A percentile compares a stretch with the other conserved stretches of the same genome.
Evolutionary conservation across 108 stramenopile species (phyloP).

Genomic region (Pseudonitzschia multiseries): DNA sequence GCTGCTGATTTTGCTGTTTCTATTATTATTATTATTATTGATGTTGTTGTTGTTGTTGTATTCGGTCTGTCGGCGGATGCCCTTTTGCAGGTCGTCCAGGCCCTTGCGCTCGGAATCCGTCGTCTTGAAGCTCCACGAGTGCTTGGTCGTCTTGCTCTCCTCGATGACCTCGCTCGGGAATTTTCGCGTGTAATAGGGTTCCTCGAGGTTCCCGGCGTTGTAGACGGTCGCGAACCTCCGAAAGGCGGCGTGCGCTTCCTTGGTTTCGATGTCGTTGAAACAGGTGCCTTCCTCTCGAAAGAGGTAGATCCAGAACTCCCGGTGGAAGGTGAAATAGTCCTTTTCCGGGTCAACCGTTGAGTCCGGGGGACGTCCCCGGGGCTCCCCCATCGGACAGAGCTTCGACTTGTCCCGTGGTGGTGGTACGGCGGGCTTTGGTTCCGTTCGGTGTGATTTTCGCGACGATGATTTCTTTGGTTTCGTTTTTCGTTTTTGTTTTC

Average conservation of each 20-base stretch:
- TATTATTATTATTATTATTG: neutral
- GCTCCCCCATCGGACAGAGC: slow-evolving; percentile 36
- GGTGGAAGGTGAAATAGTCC: slow-evolving; percentile 77
- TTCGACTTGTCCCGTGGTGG: slow-evolving; percentile 28
- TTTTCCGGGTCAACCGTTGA: slow-evolving; percentile 55
- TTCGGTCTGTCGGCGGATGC: slow-evolving; percentile 74
- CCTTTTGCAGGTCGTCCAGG: slow-evolving; percentile 58
- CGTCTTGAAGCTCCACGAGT: slow-evolving; percentile 73
- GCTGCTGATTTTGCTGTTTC: neutral
- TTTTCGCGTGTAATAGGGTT: slow-evolving; percentile 53
- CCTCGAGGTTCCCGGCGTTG: slow-evolving; percentile 69
- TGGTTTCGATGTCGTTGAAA: slow-evolving; percentile 73
- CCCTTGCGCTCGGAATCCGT: slow-evolving; percentile 53
- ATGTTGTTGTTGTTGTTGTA: slow-evolving; percentile 38
- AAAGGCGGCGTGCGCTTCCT: slow-evolving; percentile 65
- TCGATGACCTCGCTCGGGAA: slow-evolving; percentile 65
- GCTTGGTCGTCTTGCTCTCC: slow-evolving; percentile 69
- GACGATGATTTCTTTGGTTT: slow-evolving; percentile 8
- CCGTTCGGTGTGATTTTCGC: neutral
- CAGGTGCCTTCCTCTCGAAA: slow-evolving; percentile 62
- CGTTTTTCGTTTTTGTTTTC: slow-evolving; percentile 7
- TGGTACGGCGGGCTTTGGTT: slow-evolving; percentile 14
- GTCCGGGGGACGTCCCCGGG: slow-evolving; percentile 36
- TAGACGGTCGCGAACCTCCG: slow-evolving; percentile 53
- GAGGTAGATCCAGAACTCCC: slow-evolving; percentile 75